Percentiles rank a stretch among this genome's conserved stretches.
Conservation (phyloP, 2,329 filamentous ascomycete genomes). For the Cercospora janseana region DNA sequence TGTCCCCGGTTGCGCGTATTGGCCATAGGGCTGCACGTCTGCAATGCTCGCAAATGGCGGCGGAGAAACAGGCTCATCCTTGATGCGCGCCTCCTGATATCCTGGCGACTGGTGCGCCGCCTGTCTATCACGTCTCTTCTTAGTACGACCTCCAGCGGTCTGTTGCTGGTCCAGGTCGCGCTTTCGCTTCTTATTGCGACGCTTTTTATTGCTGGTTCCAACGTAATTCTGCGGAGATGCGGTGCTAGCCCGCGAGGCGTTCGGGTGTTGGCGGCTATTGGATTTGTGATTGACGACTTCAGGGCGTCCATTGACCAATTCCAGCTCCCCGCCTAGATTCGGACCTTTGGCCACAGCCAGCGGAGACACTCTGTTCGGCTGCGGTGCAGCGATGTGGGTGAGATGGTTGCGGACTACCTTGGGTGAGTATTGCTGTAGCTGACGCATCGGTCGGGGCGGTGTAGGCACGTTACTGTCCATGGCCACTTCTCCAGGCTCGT, state of each 20-base stretch:
- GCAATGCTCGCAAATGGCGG: conserved; percentile 51
- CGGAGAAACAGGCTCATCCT: conserved; percentile 62
- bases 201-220: conserved; percentile 32
- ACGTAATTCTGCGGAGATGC: conserved; percentile 31
- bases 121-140: conserved; percentile 38
- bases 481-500: conserved; percentile 39
- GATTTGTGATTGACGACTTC: conserved; percentile 32
- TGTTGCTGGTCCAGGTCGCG: conserved; percentile 29
- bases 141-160: conserved; percentile 17
- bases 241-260: conserved; percentile 30
- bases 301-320: conserved; percentile 48
- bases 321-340: conserved; percentile 37
- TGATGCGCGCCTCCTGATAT: conserved; percentile 53
- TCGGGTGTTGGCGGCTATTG: conserved; percentile 23
- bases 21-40: conserved; percentile 35
- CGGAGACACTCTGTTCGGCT: conserved; percentile 67
- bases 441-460: conserved; percentile 14
- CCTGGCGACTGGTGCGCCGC: conserved; percentile 39
- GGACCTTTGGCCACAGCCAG: conserved; percentile 54
- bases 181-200: conserved; percentile 40
- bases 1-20: conserved; percentile 42
- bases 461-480: conserved; percentile 28
- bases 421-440: conserved; percentile 37
- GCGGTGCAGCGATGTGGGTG: conserved; percentile 65
- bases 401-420: conserved; percentile 65